Base-by-base conservation (phyloP, 1,284 basidiomycete genomes). In the Taiwanofungus camphoratus region DNA sequence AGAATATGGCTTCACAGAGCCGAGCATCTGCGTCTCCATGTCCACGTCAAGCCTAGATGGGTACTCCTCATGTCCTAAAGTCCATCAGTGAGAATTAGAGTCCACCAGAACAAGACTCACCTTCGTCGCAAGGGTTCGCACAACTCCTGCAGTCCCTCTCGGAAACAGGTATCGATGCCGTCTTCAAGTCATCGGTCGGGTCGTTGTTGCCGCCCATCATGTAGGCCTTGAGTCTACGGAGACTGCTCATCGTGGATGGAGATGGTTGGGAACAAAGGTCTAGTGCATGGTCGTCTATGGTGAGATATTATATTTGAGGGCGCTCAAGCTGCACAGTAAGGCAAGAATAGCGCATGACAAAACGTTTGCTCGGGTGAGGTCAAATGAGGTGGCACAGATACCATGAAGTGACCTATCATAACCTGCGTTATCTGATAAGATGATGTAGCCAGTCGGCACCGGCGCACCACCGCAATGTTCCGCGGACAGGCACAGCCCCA, bases 1-100 rank as follows among this genome's bases (percentile, higher is more conserved):
- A 42, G 78, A 76, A 56, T 88, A 92, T 1, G 89, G 82, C 60
- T 87, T 87, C 21, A 92, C 76, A 20, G 82, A 79, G 5, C 92
- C 92, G 12, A 92, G 66, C 74, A 96, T 77, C 41, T 86, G 77
- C 12, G 77, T 78, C 40, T 84, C 80, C 70, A 77, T 80, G 66
- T 94, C 90, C 32, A 87, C 70, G 48, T 82, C 75, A 58, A 92
- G 82, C 40, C 74, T 76, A 15, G 63, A 63, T 18, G 87, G 81
- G 55, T 84, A 87, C 37, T 79, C 78, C 33, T 85, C 82, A 54
- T 91, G 82, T 45, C 81, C 86, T 77, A 62, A 39, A 7, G 26
- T 27, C 26, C 26, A 13, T 13, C 26, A 27, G n/a, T n/a, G n/a
- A n/a, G n/a, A n/a, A n/a, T n/a, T n/a, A n/a, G n/a, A n/a, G n/a